These are phyloP conservation scores for Golubevia pallescens DNA, from an alignment of 1,284 basidiomycete species.

Conservation along the genomic window DNA sequence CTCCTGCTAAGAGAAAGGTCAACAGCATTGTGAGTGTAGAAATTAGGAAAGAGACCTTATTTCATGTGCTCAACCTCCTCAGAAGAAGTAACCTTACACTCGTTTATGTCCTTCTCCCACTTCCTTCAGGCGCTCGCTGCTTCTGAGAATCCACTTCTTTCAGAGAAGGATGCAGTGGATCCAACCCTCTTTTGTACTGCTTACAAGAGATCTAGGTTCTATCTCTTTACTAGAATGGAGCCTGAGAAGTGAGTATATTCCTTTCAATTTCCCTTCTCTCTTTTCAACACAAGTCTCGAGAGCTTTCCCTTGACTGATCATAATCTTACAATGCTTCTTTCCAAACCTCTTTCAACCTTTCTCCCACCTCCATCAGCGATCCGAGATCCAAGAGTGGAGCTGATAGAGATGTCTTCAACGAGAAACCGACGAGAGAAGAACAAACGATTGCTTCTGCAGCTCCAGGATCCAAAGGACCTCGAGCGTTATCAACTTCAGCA, in stretches of 20 bases:
- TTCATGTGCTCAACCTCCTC: too few species aligned
- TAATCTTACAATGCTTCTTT: constrained; percentile 1
- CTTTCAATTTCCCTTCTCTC: not conserved
- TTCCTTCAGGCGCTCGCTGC: constrained; percentile 84
- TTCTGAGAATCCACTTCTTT: constrained; percentile 90
- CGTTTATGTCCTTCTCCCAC: too few species aligned
- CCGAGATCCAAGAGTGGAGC: constrained; percentile 72
- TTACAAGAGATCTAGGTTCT: constrained; percentile 92
- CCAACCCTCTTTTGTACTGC: constrained; percentile 93
- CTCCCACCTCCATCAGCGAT: too few species aligned
- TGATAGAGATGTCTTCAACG: constrained; percentile 98
- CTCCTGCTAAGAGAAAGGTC: constrained; percentile 82
- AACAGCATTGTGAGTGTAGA: constrained; percentile 75
- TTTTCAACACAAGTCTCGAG: not conserved
- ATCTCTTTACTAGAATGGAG: constrained; percentile 89
- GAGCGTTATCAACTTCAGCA: constrained; percentile 68
- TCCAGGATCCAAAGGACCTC: constrained; percentile 70
- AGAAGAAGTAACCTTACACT: too few species aligned
- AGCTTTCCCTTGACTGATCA: not conserved
- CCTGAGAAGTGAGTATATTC: constrained; percentile 75
- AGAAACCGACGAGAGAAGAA: constrained; percentile 94
- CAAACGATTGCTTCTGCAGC: constrained; percentile 82
- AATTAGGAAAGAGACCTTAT: too few species aligned
- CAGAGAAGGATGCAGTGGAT: constrained; percentile 80
- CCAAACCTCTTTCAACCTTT: constrained; percentile 3